phyloP scores from a whole-genome alignment of 768 basidiomycete species.

The Mycena kentingensis region DNA sequence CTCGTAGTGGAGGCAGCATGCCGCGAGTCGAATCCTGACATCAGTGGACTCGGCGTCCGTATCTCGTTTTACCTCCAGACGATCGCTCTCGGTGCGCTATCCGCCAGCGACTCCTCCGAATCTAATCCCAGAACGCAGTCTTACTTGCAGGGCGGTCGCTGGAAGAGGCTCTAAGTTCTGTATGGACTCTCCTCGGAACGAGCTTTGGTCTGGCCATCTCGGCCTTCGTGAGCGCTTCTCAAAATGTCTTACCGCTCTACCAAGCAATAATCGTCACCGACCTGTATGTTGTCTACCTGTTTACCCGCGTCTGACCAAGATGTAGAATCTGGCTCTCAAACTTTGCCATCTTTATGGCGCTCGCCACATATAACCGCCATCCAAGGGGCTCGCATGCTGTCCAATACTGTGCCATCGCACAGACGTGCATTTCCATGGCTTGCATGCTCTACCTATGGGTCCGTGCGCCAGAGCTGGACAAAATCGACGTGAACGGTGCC shows the following conservation, averaged over 20 bases:
- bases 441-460: constrained; percentile 24
- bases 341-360: constrained; percentile 27
- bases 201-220: constrained; percentile 29
- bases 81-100: constrained; percentile 21
- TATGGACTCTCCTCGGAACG: constrained; percentile 31
- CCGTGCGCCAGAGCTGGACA: constrained; percentile 7
- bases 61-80: constrained; percentile 30
- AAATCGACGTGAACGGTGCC: background rate
- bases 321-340: constrained; percentile 31
- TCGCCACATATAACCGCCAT: constrained; percentile 30
- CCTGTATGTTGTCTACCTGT: too few species aligned
- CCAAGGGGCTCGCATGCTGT: constrained; percentile 17
- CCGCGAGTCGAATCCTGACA: constrained; percentile 24
- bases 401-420: constrained; percentile 26
- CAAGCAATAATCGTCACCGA: constrained; percentile 30
- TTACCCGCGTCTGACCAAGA: too few species aligned
- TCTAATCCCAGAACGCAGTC: constrained; percentile 11
- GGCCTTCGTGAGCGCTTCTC: constrained; percentile 25
- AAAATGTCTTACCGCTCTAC: constrained; percentile 22
- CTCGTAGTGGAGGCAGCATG: background rate
- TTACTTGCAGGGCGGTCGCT: constrained; percentile 21
- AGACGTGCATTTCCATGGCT: constrained; percentile 25
- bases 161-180: constrained; percentile 26
- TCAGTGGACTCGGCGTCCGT: constrained; percentile 30
- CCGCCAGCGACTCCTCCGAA: background rate